Conservation (phyloP, 2,329 filamentous ascomycete genomes). For the Dactylonectria macrodidyma region DNA sequence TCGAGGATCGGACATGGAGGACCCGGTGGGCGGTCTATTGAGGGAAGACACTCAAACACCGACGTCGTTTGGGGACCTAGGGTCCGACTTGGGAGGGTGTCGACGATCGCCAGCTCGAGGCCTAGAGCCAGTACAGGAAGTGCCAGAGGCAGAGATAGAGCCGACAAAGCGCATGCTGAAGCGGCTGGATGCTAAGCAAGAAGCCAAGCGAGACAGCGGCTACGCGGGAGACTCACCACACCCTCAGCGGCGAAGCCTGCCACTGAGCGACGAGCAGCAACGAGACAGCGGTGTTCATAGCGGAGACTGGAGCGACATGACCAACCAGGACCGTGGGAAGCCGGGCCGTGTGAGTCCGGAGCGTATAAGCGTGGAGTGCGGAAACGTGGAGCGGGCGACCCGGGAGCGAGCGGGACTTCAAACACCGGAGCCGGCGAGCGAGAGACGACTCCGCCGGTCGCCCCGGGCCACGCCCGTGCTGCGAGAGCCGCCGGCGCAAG, state of each 20-base stretch:
- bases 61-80: constrained; percentile 39
- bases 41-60: constrained; percentile 49
- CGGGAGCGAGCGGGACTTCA: constrained; percentile 40
- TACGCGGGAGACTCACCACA: constrained; percentile 57
- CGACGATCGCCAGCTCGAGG: constrained; percentile 60
- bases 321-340: constrained; percentile 33
- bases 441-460: constrained; percentile 51
- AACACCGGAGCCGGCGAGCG: constrained; percentile 48
- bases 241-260: constrained; percentile 54
- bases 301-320: constrained; percentile 60
- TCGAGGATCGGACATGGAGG: constrained; percentile 49
- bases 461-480: constrained; percentile 57
- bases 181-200: constrained; percentile 53
- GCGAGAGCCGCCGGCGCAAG: constrained; percentile 55
- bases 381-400: not conserved
- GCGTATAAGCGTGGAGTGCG: not conserved
- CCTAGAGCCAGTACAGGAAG: constrained; percentile 68
- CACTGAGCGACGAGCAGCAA: constrained; percentile 53
- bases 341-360: constrained; percentile 21
- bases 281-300: constrained; percentile 73
- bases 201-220: constrained; percentile 54
- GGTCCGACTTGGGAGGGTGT: constrained; percentile 55
- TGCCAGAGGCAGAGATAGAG: constrained; percentile 61
- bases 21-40: constrained; percentile 50
- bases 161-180: constrained; percentile 30